A percentile compares a stretch with the other conserved stretches of the same genome.
Conservation (phyloP, 2,329 filamentous ascomycete species). For the Periconia sp. region DNA sequence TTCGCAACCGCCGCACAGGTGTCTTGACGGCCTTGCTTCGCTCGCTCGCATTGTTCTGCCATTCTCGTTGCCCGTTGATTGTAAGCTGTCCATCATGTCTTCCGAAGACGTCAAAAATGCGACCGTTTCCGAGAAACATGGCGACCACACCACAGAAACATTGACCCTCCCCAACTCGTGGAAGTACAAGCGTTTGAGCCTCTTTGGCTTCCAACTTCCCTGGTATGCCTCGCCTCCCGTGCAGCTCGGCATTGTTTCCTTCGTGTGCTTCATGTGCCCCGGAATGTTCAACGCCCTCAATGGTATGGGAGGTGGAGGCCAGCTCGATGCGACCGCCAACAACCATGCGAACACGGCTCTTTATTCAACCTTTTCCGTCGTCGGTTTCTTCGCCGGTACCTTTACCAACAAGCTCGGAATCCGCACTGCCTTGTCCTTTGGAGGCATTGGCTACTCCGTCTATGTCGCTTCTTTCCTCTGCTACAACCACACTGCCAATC, state of each 20-base stretch:
- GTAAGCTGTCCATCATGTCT: constrained; percentile 21
- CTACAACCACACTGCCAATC: constrained; percentile 68
- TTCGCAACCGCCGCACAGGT: neutral
- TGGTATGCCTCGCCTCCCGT: constrained; percentile 54
- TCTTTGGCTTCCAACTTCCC: constrained; percentile 47
- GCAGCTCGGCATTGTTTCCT: constrained; percentile 53
- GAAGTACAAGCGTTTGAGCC: constrained; percentile 49
- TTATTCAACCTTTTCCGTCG: constrained; percentile 70
- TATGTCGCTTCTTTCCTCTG: constrained; percentile 71
- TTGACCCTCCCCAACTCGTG: constrained; percentile 47
- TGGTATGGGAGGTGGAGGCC: constrained; percentile 54
- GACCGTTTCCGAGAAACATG: constrained; percentile 33
- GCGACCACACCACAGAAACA: constrained; percentile 37
- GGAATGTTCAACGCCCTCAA: constrained; percentile 58
- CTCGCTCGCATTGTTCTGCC: neutral
- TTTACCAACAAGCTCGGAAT: constrained; percentile 77
- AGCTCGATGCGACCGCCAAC: constrained; percentile 54
- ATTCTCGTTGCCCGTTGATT: neutral
- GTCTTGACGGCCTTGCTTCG: neutral
- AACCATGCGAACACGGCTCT: constrained; percentile 71
- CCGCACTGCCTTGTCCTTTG: constrained; percentile 67
- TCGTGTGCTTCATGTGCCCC: constrained; percentile 58
- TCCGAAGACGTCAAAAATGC: constrained; percentile 10
- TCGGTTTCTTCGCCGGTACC: constrained; percentile 68
- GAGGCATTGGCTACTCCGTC: constrained; percentile 75